Evolutionary conservation across 2,329 filamentous ascomycete genomes (phyloP), one percentile per base, ranked within the genome.

Genomic region (Didymella keratinophila): DNA sequence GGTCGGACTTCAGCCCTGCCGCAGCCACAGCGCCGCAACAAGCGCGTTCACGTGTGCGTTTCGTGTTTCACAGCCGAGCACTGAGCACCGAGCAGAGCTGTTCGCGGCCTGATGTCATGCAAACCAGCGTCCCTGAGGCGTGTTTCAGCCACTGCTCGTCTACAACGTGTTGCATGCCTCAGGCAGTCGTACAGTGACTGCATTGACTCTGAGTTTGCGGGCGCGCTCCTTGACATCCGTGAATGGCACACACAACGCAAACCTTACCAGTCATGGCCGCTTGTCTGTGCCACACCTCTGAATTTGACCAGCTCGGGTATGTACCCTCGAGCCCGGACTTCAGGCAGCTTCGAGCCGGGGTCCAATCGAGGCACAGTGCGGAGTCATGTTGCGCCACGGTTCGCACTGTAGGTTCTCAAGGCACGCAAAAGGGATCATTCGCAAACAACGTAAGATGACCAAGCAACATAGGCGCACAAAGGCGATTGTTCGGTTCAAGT

Each of bases 1-100:
- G 56, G 56, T 45, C 20, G 27, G 56, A 53, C 18, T 37, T 30
- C 32, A 49, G 50, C 32, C 32, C 32, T 36, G 32, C 32, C 16
- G 16, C 16, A n/a, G 32, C 32, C 32, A 34, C 12, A 34, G 11
- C 14, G 32, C 32, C 32, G 32, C 4, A 36, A 36, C 44, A 60
- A 52, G 47, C 52, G 48, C 52, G 52, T 56, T 60, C 57, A 60
- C 57, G 57, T 60, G 46, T 25, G 48, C 18, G 14, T 50, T 34
- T 47, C 47, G 39, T 34, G 53, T 45, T 23, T 30, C 53, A 39
- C 41, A 32, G 12, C 25, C 28, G 7, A n/a, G 28, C 23, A 20
- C 27, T 32, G 14, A 25, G 28, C 23, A 20, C 27, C 28, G 27
- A 30, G 6, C 41, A 21, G 41, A 25, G 46, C 53, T 51, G 47